Evolutionary conservation across 495 filamentous ascomycete species (phyloP), one percentile per base, ranked within the genome.

Genomic region (Durotheca rogersii): DNA sequence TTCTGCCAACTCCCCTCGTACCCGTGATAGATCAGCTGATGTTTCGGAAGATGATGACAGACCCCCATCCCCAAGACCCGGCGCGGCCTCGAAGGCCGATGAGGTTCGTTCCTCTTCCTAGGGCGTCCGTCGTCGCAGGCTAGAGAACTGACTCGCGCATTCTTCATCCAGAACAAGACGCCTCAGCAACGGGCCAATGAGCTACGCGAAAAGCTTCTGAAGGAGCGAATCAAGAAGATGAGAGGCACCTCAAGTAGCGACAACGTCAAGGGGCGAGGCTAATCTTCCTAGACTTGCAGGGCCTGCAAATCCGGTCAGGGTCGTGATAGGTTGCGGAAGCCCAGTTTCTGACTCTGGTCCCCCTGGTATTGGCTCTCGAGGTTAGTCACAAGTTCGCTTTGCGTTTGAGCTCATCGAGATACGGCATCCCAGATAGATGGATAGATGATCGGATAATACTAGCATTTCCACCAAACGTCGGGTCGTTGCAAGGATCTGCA

Each of bases 221-320:
- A 79, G 60, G 84, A 88, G 61, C 82, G 79, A 64, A 75, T 88
- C 44, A 82, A 84, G 70, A 72, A 80, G 75, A 77, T 79, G 76
- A 79, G 76, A 71, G 71, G 71, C 67, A 74, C 71, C 62, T 73
- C 69, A 66, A 71, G 64, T 57, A 67, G 71, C 59, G 60, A 70
- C 47, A 56, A 61, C 33, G 63, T 64, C 66, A 65, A 70, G 53
- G 61, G 59, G 67, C 60, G 64, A 67, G 68, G 75, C 75, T 74
- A 77, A 76, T 71, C 47, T 63, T 59, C 57, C 57, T 21, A 53
- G 60, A 58, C 43, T 58, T 47, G 47, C 62, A 66, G 62, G 58
- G 51, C 37, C 27, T 46, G 46, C 41, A 43, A 30, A 59, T 16
- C 34, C 50, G 36, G 50, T 33, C 40, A 20, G 30, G 47, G 39